A percentile compares a stretch with the other conserved stretches of the same genome.
phyloP scores from a whole-genome alignment of 2,329 filamentous ascomycete genomes.

The Pezicula rhizophila region DNA sequence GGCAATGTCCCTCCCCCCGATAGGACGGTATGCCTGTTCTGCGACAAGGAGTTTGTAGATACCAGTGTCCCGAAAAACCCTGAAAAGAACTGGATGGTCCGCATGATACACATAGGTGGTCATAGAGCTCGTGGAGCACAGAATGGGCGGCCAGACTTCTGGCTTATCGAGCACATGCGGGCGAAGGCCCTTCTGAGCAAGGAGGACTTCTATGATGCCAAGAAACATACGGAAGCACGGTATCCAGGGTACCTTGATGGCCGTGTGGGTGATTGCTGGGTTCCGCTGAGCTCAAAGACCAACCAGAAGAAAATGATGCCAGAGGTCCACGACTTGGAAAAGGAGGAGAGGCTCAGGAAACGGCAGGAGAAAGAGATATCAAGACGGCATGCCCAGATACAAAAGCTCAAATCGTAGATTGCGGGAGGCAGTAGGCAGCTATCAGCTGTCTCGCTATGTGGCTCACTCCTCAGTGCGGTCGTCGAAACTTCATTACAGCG shows the following conservation, averaged over 20 bases:
- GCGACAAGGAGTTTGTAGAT: slow-evolving; percentile 26
- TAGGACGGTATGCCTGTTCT: slow-evolving; percentile 44
- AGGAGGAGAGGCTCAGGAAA: slow-evolving; percentile 8
- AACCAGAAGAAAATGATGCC: slow-evolving; percentile 1
- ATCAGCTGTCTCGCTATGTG: no score
- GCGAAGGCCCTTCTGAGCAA: slow-evolving; percentile 23
- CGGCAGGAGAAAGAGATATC: background rate
- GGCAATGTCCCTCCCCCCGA: slow-evolving; percentile 26
- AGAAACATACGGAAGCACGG: slow-evolving; percentile 15
- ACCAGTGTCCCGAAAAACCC: slow-evolving; percentile 4
- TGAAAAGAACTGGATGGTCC: slow-evolving; percentile 16
- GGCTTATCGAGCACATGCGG: slow-evolving; percentile 33
- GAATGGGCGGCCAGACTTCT: slow-evolving; percentile 31
- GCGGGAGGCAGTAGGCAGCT: no score
- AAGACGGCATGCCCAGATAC: background rate
- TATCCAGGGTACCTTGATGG: background rate
- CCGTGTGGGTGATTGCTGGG: slow-evolving; percentile 2
- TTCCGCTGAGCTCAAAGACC: slow-evolving; percentile 7
- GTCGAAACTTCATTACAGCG: no score
- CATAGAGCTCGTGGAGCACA: slow-evolving; percentile 30
- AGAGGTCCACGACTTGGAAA: slow-evolving; percentile 5
- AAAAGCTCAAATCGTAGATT: no score
- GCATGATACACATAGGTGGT: slow-evolving; percentile 44
- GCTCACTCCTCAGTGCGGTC: no score
- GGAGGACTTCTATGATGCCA: slow-evolving; percentile 9